A percentile compares a stretch with the other conserved stretches of the same genome.
phyloP scores from a whole-genome alignment of 176 grass and related monocot genomes.

The Neostapfia colusana region DNA sequence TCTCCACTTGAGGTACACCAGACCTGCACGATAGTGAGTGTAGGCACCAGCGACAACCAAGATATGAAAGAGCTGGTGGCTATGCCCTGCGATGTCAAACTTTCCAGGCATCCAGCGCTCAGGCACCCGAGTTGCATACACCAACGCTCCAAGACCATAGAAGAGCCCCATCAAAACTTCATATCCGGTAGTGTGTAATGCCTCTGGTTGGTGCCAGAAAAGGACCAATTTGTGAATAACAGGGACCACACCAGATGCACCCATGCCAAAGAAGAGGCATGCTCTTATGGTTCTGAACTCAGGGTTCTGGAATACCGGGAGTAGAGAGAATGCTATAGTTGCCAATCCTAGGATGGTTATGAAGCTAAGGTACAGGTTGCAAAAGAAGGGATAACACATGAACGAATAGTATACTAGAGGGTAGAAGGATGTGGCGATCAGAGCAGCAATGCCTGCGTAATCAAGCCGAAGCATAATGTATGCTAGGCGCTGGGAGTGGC shows the following conservation, averaged over 20 bases:
- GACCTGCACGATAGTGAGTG: constrained; percentile 75
- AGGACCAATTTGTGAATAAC: constrained; percentile 72
- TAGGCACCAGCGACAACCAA: constrained; percentile 82
- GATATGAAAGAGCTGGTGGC: constrained; percentile 88
- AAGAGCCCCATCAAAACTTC: constrained; percentile 85
- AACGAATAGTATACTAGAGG: constrained; percentile 86
- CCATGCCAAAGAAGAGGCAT: constrained; percentile 86
- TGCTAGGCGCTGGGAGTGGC: constrained; percentile 67
- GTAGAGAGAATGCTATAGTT: constrained; percentile 64
- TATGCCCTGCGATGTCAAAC: constrained; percentile 86
- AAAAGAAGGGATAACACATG: constrained; percentile 88
- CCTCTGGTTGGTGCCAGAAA: constrained; percentile 71
- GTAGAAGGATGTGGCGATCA: constrained; percentile 89
- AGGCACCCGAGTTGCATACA: constrained; percentile 80
- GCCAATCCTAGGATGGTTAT: constrained; percentile 79
- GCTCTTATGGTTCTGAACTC: constrained; percentile 75
- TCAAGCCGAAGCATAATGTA: constrained; percentile 89
- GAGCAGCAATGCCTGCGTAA: constrained; percentile 85
- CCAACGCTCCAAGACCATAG: constrained; percentile 73
- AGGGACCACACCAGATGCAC: constrained; percentile 75
- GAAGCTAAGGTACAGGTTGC: constrained; percentile 76
- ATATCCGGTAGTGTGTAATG: constrained; percentile 74
- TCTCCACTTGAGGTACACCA: constrained; percentile 89
- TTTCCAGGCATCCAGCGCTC: constrained; percentile 96
- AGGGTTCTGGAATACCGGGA: constrained; percentile 75